phyloP scores from a whole-genome alignment of 352 stramenopile species.

The Stephanocyclus meneghinianus region DNA sequence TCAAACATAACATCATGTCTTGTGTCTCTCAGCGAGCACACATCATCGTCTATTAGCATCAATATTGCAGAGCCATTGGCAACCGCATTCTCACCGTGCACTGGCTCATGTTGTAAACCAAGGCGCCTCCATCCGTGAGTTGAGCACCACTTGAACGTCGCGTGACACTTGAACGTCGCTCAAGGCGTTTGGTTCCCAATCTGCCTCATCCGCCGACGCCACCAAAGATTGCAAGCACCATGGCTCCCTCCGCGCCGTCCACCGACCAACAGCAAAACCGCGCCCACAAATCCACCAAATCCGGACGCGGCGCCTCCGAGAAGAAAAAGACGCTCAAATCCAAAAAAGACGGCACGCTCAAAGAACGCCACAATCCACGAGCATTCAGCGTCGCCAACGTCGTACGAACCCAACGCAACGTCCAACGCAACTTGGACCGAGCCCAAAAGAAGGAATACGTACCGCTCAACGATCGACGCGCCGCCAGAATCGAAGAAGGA shows the following conservation, averaged over 20 bases:
- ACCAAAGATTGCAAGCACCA: background rate
- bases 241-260: slow-evolving; percentile 3
- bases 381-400: slow-evolving; percentile 97
- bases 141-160: too few relatives aligned
- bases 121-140: too few relatives aligned
- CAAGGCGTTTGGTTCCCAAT: background rate
- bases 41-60: too few relatives aligned
- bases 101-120: too few relatives aligned
- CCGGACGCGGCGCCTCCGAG: slow-evolving; percentile 86
- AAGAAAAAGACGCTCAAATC: slow-evolving; percentile 86
- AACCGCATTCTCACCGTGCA: too few relatives aligned
- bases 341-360: slow-evolving; percentile 82
- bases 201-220: background rate
- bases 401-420: slow-evolving; percentile 90
- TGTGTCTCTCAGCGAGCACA: too few relatives aligned
- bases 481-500: slow-evolving; percentile 84
- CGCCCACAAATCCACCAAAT: slow-evolving; percentile 86
- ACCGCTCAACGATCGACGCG: slow-evolving; percentile 69
- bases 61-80: too few relatives aligned
- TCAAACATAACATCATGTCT: too few relatives aligned
- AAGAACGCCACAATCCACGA: slow-evolving; percentile 94
- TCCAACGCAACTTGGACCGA: slow-evolving; percentile 97
- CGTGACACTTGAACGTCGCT: too few relatives aligned
- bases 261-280: slow-evolving; percentile 46
- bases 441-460: slow-evolving; percentile 98